Conservation (phyloP, 176 grass and related monocot genomes). For the Oryza nivara region DNA sequence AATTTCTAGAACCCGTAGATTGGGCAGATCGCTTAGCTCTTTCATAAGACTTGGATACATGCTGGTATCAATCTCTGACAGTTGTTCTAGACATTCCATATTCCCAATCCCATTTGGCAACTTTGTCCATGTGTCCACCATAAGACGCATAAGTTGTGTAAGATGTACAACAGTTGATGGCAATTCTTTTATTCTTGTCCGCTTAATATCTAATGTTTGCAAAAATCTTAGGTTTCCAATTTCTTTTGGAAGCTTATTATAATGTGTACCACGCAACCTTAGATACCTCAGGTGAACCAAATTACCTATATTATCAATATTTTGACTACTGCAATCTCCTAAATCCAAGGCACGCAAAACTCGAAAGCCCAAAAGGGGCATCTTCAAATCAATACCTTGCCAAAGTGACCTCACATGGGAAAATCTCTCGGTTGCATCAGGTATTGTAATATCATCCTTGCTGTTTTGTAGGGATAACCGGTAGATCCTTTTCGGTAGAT, state of each 20-base stretch:
- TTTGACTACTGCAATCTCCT: not conserved
- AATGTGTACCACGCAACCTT: not conserved
- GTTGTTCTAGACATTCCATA: too few species aligned
- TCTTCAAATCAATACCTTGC: not conserved
- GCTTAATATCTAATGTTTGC: conserved; percentile 2
- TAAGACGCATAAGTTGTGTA: not conserved
- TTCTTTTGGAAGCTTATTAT: not conserved
- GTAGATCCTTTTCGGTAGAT: too few species aligned
- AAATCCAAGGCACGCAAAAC: not conserved
- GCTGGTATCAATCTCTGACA: too few species aligned
- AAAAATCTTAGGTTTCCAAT: conserved; percentile 19
- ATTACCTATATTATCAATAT: not conserved
- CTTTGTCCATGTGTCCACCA: too few species aligned
- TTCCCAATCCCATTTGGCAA: too few species aligned
- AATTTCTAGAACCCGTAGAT: not conserved
- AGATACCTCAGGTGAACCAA: conserved; percentile 37
- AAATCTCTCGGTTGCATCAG: not conserved
- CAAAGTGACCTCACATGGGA: conserved; percentile 11
- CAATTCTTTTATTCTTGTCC: not conserved
- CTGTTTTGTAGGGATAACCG: not conserved
- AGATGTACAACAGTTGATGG: conserved; percentile 1
- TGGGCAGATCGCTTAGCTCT: too few species aligned
- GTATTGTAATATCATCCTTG: not conserved
- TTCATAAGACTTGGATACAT: too few species aligned
- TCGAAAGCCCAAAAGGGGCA: not conserved